Percentiles rank a stretch among this genome's conserved stretches.
Conservation (phyloP, 2,329 filamentous ascomycete genomes). For the Tolypocladium guangdongense region DNA sequence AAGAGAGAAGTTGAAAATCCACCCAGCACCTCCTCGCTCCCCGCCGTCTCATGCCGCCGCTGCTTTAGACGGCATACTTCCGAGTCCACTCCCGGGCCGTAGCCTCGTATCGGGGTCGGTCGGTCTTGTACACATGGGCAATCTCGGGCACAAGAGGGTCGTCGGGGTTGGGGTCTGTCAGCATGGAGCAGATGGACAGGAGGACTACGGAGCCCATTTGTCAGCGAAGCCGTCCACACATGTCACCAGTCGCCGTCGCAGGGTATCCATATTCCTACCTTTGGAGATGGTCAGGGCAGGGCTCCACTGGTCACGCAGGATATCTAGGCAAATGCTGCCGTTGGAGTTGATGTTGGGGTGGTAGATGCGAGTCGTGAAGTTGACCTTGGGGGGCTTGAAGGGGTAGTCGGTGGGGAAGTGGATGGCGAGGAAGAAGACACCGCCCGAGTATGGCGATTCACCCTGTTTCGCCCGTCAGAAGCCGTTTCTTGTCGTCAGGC, state of each 20-base stretch:
- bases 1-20: conserved; percentile 9
- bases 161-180: conserved; percentile 98
- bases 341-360: conserved; percentile 99
- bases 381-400: conserved; percentile 99
- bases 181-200: conserved; percentile 98
- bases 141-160: conserved; percentile 98
- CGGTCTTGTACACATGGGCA: conserved; percentile 99
- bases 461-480: conserved; percentile 42
- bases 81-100: conserved; percentile 97
- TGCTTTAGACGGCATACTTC: conserved; percentile 83
- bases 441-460: conserved; percentile 95
- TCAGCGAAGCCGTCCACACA: conserved; percentile 1
- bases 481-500: not conserved
- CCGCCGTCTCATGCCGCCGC: not conserved
- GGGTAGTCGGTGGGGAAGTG: conserved; percentile 99
- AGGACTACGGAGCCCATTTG: conserved; percentile 50
- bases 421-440: conserved; percentile 97
- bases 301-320: conserved; percentile 98
- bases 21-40: conserved; percentile 15
- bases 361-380: conserved; percentile 99
- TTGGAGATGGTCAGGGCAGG: conserved; percentile 97
- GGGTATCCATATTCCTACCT: conserved; percentile 44
- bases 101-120: conserved; percentile 88
- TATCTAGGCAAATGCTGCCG: conserved; percentile 97
- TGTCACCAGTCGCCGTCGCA: not conserved